Base-by-base conservation (phyloP, 164 flowering plant species). In the Liquidambar formosana region DNA sequence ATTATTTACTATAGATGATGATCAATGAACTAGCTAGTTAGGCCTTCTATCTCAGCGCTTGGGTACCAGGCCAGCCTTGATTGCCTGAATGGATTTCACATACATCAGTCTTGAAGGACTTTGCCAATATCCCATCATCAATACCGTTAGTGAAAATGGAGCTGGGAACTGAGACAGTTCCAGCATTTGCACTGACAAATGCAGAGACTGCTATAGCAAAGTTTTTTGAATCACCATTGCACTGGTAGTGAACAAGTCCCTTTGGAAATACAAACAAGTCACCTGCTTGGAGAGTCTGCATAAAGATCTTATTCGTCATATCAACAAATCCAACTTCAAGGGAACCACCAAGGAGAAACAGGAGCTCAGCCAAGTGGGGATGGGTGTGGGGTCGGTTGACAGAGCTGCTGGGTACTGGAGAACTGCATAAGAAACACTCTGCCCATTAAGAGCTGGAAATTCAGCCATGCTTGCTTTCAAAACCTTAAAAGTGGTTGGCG, bases 161-260 rank as follows among this genome's bases (percentile, higher is more conserved):
- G 43, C 2, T 26, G 25, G 62, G 62, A 19, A 58, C 43, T 11
- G 62, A 58, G 27, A 58, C 62, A 25, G 62, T 58, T 58, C 62
- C 62, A 9, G 62, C 62, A 58, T 18, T 43, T 22, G 62, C 62
- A 27, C 43, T 27, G 0, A 28, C 43, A 19, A 58, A 58, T 4
- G 62, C 62, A 25, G 62, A 58, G 38, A 58, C 18, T 0, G 62
- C 62, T 2, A 58, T 10, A 25, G 62, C 62, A 9, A 33, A 33
- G 38, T 2, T 25, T 13, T 12, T 27, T 13, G 62, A 5, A 58
- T 58, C 62, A 23, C 41, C 62, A 58, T 58, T 58, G 62, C 10
- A 58, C 43, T 58, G 62, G 38, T 26, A 58, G 38, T 58, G 62
- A 12, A 58, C 62, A 23, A 58, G 62, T 33, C 62, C 43, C 38